phyloP scores from a whole-genome alignment of 2,329 filamentous ascomycete species.

The Ramularia endophylla region DNA sequence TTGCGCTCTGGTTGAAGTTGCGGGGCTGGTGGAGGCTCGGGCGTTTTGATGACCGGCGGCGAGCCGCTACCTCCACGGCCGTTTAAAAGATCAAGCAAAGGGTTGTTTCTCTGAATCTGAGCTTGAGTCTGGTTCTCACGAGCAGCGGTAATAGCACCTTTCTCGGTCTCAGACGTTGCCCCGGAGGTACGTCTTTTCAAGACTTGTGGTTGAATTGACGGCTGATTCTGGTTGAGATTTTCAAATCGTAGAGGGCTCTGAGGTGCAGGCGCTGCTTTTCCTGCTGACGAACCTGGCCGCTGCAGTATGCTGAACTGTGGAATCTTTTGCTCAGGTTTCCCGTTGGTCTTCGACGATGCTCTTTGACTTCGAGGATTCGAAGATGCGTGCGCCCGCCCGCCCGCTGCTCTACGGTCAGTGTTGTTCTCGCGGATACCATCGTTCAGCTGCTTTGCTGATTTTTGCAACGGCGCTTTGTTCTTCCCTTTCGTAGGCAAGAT shows the following conservation, averaged over 20 bases:
- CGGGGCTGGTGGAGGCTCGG: conserved; percentile 24
- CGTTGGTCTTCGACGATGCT: background rate
- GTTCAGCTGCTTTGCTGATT: too few relatives aligned
- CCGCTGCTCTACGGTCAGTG: too few relatives aligned
- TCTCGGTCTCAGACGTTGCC: conserved; percentile 1
- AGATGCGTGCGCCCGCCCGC: too few relatives aligned
- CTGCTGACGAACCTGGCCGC: conserved; percentile 20
- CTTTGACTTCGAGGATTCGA: too few relatives aligned
- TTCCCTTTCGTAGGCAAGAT: conserved; percentile 22
- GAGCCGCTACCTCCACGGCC: conserved; percentile 2
- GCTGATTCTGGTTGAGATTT: conserved; percentile 8
- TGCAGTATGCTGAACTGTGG: conserved; percentile 27
- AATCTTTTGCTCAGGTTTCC: conserved; percentile 13
- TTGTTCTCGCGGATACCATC: too few relatives aligned
- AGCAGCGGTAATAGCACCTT: background rate
- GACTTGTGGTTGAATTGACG: conserved; percentile 25
- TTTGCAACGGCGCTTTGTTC: too few relatives aligned
- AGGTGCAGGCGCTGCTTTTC: conserved; percentile 13
- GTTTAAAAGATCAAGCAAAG: conserved; percentile 12
- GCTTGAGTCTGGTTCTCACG: background rate
- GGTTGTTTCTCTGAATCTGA: conserved; percentile 8
- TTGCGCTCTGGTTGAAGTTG: conserved; percentile 20
- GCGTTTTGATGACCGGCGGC: conserved; percentile 12
- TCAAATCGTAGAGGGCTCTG: conserved; percentile 22
- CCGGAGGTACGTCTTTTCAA: conserved; percentile 23